A percentile compares a stretch with the other conserved stretches of the same genome.
Evolutionary conservation across 768 basidiomycete genomes (phyloP).

Genomic region (Suillus clintonianus): DNA sequence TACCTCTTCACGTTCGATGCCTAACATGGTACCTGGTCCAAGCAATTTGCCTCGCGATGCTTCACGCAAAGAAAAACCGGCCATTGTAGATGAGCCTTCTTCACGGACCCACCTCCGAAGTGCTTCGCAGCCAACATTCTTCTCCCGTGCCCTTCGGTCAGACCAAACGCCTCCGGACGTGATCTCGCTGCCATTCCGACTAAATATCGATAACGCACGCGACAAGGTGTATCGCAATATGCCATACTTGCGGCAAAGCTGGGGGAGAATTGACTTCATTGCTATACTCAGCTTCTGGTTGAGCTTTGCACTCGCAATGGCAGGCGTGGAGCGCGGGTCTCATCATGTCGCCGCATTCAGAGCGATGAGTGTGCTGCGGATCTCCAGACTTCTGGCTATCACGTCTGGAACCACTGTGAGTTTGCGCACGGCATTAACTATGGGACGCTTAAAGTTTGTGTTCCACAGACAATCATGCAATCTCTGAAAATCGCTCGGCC

Average conservation of each 20-base stretch:
- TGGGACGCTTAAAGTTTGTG: not conserved
- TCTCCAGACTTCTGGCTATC: conserved; percentile 78
- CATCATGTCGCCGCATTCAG: conserved; percentile 86
- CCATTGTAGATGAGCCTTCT: not conserved
- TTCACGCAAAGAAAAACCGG: not conserved
- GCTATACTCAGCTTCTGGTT: conserved; percentile 90
- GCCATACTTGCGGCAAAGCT: conserved; percentile 90
- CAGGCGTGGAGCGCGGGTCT: conserved; percentile 63
- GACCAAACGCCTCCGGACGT: conserved; percentile 42
- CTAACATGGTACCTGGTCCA: not conserved
- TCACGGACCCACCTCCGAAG: conserved; percentile 43
- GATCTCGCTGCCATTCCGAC: conserved; percentile 59
- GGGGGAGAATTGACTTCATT: conserved; percentile 88
- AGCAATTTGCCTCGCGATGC: not conserved
- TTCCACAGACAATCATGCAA: conserved; percentile 76
- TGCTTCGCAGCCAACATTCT: conserved; percentile 48
- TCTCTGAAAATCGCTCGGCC: conserved; percentile 90
- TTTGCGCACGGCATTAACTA: conserved; percentile 6
- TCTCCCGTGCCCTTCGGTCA: conserved; percentile 50
- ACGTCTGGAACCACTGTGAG: conserved; percentile 90
- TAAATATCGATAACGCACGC: conserved; percentile 56
- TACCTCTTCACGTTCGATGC: conserved; percentile 16
- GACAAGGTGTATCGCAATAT: conserved; percentile 65
- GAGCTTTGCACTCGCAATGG: conserved; percentile 67
- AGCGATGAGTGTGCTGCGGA: conserved; percentile 84